Evolutionary conservation across 352 stramenopile species (phyloP), one percentile per base, ranked within the genome.

Genomic region (Pythium brachiatum): DNA sequence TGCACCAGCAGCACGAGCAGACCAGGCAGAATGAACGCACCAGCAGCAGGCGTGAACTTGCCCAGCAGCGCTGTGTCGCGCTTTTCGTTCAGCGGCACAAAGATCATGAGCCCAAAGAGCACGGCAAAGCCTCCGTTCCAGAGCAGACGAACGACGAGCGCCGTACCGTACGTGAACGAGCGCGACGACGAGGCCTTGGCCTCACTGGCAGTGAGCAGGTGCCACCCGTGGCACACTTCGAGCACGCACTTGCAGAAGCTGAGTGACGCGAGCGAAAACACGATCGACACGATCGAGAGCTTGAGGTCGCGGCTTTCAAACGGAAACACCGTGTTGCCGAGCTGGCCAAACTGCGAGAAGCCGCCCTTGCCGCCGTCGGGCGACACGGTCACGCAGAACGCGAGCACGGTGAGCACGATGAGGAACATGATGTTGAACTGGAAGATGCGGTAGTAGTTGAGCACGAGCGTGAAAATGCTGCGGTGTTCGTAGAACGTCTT

Each of bases 351-450:
- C 51, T 81, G 73, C 23, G 29, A 23, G 29, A 81, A 81, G 15
- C 70, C 58, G 12, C 38, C 53, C 50, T 74, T 61, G 54, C 70
- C 73, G 41, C 73, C 73, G 57, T 66, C 68, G 0, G 70, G 70
- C 13, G 70, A 78, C 25, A 81, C 60, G 4, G 69, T 57, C 26
- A 69, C 57, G 51, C 44, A 60, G 34, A 75, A 77, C 39, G 61
- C 62, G 34, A 81, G 55, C 29, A 81, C 70, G 21, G 62, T 68
- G 9, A 79, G 50, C 32, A 53, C 29, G 39, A 75, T 53, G 43
- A 79, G 61, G 38, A 79, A 79, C 69, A 79, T 79, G 12, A 81
- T 20, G 58, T 81, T 78, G 73, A 81, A 81, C 58, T 81, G 70
- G 66, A 81, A 81, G 57, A 81, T 81, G 38, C 70, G 70, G 53